Evolutionary conservation across 2,329 filamentous ascomycete species (phyloP).

Genomic region (Colletotrichum sp.): DNA sequence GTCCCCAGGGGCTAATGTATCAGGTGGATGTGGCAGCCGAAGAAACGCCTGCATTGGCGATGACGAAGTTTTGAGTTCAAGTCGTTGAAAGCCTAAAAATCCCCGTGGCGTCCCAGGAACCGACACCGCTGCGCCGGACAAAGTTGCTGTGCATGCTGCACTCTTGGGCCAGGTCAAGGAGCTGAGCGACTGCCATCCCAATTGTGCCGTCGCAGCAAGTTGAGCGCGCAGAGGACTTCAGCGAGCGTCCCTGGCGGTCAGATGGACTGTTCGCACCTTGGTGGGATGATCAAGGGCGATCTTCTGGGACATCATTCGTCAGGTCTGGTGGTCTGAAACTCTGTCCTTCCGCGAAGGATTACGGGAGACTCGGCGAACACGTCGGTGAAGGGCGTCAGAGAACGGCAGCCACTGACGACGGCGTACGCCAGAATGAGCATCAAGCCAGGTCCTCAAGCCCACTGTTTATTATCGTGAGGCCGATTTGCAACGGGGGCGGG

Average conservation of each 20-base stretch:
- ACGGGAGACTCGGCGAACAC: background rate
- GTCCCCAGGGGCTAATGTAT: slow-evolving; percentile 9
- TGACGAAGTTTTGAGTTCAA: slow-evolving; percentile 15
- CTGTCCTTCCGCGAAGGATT: background rate
- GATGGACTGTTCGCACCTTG: background rate
- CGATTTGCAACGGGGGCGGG: background rate
- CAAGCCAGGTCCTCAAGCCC: background rate
- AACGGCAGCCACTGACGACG: background rate
- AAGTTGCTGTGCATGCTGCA: background rate
- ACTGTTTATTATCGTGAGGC: background rate
- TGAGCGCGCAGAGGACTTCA: background rate
- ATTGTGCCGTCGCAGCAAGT: background rate
- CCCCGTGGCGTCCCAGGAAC: background rate
- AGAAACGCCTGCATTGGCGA: background rate
- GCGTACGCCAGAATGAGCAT: background rate
- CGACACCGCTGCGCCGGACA: background rate
- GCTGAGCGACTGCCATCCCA: slow-evolving; percentile 17
- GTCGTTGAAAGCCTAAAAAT: slow-evolving; percentile 11
- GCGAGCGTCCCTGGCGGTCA: background rate
- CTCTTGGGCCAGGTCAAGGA: background rate
- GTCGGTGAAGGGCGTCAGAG: background rate
- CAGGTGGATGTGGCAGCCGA: background rate
- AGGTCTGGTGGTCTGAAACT: background rate
- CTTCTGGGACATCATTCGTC: background rate
- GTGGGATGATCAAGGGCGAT: slow-evolving; percentile 1